Evolutionary conservation across 768 basidiomycete genomes (phyloP).

Genomic region (Boletus subcaerulescens): DNA sequence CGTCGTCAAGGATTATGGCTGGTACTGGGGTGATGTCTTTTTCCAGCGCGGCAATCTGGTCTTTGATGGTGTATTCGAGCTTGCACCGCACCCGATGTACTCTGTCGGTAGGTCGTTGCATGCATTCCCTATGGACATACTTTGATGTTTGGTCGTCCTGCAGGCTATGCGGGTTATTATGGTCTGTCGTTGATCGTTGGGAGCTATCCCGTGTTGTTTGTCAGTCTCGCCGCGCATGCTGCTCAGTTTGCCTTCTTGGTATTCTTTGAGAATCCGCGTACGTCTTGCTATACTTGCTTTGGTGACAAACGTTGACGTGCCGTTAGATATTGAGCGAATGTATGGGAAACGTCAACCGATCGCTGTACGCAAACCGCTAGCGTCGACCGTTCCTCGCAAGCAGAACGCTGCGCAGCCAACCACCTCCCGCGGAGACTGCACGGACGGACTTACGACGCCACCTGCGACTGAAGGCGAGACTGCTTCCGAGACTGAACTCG

Average conservation of each 20-base stretch:
- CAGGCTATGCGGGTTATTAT: conserved; percentile 97
- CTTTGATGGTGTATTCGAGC: conserved; percentile 97
- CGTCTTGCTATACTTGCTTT: conserved; percentile 30
- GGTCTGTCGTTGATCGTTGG: conserved; percentile 89
- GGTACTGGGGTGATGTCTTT: conserved; percentile 96
- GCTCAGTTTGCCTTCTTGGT: conserved; percentile 96
- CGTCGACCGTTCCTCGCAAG: conserved; percentile 22
- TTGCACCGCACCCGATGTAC: conserved; percentile 95
- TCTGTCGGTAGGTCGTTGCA: conserved; percentile 58
- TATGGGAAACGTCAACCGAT: conserved; percentile 93
- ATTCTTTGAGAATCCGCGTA: conserved; percentile 96
- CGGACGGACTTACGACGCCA: conserved; percentile 49
- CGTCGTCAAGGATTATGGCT: conserved; percentile 97
- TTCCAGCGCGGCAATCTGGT: conserved; percentile 91
- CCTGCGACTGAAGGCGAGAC: conserved; percentile 70
- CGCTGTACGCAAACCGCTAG: conserved; percentile 73
- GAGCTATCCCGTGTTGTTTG: conserved; percentile 88
- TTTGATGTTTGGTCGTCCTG: neutral
- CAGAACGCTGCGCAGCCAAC: conserved; percentile 10
- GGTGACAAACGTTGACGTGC: neutral
- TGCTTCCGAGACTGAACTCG: conserved; percentile 67
- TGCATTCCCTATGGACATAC: neutral
- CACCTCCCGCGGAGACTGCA: conserved; percentile 20
- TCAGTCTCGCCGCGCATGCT: conserved; percentile 90
- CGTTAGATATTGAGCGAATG: conserved; percentile 83